Percentiles rank a stretch among this genome's conserved stretches.
phyloP scores from a whole-genome alignment of 169 alveolate species.

The Sarcocystis neurona region DNA sequence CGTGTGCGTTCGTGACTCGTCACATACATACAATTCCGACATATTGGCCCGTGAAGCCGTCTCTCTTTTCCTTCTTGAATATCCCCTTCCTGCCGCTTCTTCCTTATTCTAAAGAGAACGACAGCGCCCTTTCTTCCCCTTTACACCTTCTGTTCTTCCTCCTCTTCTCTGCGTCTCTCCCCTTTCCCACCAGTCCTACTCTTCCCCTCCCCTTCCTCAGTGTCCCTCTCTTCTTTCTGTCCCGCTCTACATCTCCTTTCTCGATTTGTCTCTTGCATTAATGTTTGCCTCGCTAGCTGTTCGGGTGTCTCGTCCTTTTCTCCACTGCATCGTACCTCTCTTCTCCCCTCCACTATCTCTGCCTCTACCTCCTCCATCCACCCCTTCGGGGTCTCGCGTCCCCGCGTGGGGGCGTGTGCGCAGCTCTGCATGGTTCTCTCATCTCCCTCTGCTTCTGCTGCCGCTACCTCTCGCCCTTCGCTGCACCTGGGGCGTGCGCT shows the following conservation, averaged over 20 bases:
- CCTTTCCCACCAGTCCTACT: neutral
- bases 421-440: neutral
- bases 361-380: neutral
- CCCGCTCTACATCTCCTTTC: neutral
- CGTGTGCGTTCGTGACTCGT: too few species aligned
- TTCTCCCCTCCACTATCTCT: neutral
- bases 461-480: neutral
- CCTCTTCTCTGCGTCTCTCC: conserved; percentile 7
- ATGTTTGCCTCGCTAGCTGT: neutral
- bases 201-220: too few species aligned
- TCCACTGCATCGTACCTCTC: neutral
- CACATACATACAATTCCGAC: too few species aligned
- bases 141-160: neutral
- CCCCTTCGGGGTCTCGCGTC: neutral
- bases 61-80: too few species aligned
- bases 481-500: neutral
- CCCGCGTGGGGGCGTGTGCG: neutral
- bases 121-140: too few species aligned
- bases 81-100: too few species aligned
- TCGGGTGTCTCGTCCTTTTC: neutral
- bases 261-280: neutral
- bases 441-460: neutral
- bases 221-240: too few species aligned
- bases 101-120: too few species aligned
- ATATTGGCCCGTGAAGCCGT: too few species aligned